Base-by-base conservation (phyloP, 106 monocot genomes). In the Apostasia ramifera region DNA sequence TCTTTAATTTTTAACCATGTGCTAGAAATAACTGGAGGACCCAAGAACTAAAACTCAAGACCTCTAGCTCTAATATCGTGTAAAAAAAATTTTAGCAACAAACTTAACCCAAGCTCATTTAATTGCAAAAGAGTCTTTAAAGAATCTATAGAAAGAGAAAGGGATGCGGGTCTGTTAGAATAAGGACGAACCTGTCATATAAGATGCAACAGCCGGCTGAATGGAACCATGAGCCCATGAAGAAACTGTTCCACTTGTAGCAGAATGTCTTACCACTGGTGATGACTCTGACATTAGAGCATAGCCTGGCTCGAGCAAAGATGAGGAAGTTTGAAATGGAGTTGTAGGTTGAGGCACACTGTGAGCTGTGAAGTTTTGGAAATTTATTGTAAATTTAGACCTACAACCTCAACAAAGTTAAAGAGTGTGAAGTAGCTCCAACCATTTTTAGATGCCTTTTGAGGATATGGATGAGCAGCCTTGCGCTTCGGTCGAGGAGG, bases 401-500 rank as follows among this genome's bases (percentile, higher is more conserved):
- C 38, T 52, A 40, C 11, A 73, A 40, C 41, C 41, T 42, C 12
- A 41, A 55, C 42, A 61, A 13, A 53, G 7, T 5, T 52, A 59
- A 52, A 62, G 48, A 45, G 49, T 42, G 42, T 13, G 15, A 5
- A 56, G 48, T 6, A 61, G 8, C 40, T 51, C 76, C 55, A 12
- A 89, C 88, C 75, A 70, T 71, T 80, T 85, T 82, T 89, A 12
- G 82, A 81, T 37, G 95, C 89, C 74, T 95, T 95, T 50, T 95
- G 95, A 41, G 95, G 95, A 77, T 95, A 95, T 46, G 95, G 95
- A 82, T 92, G 91, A 40, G 88, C 75, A 62, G 95, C 95, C 79
- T 95, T 95, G 59, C 95, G 73, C 78, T 95, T 95, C 4, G 95
- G 95, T 41, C 95, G 76, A 80, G 95, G 95, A 52, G 95, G 95